These are phyloP conservation scores for Mucor irregularis DNA, from an alignment of 371 early-diverging fungal species.

Conservation along the genomic window DNA sequence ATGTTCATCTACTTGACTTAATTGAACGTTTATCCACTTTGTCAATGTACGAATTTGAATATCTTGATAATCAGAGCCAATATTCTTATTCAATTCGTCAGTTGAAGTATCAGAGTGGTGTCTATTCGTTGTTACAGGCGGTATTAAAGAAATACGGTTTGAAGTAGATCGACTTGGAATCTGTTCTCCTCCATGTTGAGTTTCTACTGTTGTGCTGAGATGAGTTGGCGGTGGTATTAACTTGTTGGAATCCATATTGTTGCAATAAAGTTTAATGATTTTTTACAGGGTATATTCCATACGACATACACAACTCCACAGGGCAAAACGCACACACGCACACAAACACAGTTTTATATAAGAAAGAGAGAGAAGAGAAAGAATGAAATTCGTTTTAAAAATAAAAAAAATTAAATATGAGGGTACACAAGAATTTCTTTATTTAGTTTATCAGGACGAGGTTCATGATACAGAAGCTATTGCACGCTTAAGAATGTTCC, in stretches of 20 bases:
- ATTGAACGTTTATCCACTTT: conserved; percentile 82
- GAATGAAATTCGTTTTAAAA: neutral
- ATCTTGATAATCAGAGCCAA: conserved; percentile 49
- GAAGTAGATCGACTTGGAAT: conserved; percentile 10
- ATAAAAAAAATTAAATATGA: neutral
- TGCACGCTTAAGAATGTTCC: conserved; percentile 4
- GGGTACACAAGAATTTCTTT: conserved; percentile 4
- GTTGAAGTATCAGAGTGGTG: neutral
- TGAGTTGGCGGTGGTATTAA: too few species aligned
- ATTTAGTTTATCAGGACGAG: conserved; percentile 4
- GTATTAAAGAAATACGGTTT: conserved; percentile 8
- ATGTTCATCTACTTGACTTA: conserved; percentile 47
- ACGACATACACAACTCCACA: too few species aligned
- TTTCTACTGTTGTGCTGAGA: neutral
- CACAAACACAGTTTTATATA: neutral
- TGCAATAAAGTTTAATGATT: too few species aligned
- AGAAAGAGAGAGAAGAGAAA: neutral
- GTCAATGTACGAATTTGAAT: conserved; percentile 80
- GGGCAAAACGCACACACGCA: too few species aligned
- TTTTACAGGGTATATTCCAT: neutral
- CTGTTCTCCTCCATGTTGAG: neutral
- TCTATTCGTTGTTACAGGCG: conserved; percentile 22
- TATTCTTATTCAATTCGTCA: conserved; percentile 32
- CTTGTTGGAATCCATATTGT: neutral
- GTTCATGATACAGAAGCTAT: neutral